Percentiles rank a stretch among this genome's conserved stretches.
These are phyloP conservation scores for Suhomyces kilbournensis DNA, from an alignment of 805 yeast genomes.

Conservation along the genomic window DNA sequence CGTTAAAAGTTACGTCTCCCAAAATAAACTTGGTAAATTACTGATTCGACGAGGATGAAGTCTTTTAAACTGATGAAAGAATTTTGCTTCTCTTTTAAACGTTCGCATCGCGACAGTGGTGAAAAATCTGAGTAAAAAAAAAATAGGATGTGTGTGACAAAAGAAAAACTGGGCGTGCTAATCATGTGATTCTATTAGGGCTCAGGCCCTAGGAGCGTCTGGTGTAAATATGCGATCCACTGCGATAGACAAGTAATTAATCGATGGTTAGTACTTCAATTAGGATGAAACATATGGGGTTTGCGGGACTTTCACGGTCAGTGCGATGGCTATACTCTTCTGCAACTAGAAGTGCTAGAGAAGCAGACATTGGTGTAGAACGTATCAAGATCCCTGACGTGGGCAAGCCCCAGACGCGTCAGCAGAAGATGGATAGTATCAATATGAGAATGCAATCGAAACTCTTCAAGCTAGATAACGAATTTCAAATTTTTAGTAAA, in stretches of 20 bases:
- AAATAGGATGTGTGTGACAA: neutral
- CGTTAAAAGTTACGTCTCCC: constrained; percentile 65
- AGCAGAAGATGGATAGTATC: constrained; percentile 22
- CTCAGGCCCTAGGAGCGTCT: constrained; percentile 1
- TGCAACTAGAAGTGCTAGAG: constrained; percentile 1
- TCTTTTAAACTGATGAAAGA: constrained; percentile 1
- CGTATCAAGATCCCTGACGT: constrained; percentile 5
- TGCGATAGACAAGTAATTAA: no score
- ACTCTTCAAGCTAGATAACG: constrained; percentile 26
- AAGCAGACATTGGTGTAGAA: constrained; percentile 5
- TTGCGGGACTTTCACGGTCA: neutral
- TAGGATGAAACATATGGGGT: neutral
- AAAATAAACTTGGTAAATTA: constrained; percentile 46
- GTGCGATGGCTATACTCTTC: neutral
- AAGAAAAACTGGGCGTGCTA: neutral
- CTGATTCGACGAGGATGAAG: constrained; percentile 56
- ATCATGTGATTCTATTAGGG: constrained; percentile 1
- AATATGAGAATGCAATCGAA: constrained; percentile 24
- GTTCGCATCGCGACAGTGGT: neutral
- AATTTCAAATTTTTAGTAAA: constrained; percentile 24
- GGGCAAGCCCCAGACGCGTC: constrained; percentile 17
- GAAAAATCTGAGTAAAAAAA: neutral
- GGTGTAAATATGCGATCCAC: neutral
- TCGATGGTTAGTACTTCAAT: neutral
- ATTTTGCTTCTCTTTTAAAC: neutral